Conservation (phyloP, 2,329 filamentous ascomycete genomes). For the Talaromyces funiculosus region DNA sequence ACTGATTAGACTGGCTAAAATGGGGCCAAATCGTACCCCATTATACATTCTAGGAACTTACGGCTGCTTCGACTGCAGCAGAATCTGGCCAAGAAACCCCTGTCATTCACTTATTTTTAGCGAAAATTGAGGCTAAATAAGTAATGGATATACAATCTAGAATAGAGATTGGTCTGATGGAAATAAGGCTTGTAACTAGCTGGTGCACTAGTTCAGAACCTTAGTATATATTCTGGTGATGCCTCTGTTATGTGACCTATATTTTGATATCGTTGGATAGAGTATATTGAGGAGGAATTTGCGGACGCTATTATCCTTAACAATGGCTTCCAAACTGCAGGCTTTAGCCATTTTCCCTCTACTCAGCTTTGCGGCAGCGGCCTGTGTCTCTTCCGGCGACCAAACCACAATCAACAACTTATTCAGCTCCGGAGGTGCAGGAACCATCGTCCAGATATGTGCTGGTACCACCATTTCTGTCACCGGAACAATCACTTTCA, state of each 20-base stretch:
- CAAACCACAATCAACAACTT: constrained; percentile 11
- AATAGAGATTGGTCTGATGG: background rate
- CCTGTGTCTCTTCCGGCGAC: constrained; percentile 10
- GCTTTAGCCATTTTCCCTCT: background rate
- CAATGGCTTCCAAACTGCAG: background rate
- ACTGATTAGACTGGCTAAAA: background rate
- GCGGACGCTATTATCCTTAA: background rate
- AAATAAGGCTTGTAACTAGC: background rate
- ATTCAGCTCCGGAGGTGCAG: constrained; percentile 5
- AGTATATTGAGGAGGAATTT: background rate
- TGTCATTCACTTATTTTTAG: background rate
- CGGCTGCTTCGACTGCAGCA: background rate
- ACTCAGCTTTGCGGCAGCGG: background rate
- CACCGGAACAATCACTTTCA: constrained; percentile 51
- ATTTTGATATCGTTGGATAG: too few species aligned
- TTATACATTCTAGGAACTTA: constrained; percentile 1
- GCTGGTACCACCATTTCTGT: constrained; percentile 43
- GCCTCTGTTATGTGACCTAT: too few species aligned
- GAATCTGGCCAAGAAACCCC: background rate
- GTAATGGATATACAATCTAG: background rate
- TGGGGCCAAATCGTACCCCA: background rate
- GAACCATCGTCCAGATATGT: constrained; percentile 10
- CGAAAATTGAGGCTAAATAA: background rate
- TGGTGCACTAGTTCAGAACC: background rate
- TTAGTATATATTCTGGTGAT: background rate